Evolutionary conservation across 371 early-diverging fungal species (phyloP), one percentile per base, ranked within the genome.

Genomic region (Dichotomocladium elegans): DNA sequence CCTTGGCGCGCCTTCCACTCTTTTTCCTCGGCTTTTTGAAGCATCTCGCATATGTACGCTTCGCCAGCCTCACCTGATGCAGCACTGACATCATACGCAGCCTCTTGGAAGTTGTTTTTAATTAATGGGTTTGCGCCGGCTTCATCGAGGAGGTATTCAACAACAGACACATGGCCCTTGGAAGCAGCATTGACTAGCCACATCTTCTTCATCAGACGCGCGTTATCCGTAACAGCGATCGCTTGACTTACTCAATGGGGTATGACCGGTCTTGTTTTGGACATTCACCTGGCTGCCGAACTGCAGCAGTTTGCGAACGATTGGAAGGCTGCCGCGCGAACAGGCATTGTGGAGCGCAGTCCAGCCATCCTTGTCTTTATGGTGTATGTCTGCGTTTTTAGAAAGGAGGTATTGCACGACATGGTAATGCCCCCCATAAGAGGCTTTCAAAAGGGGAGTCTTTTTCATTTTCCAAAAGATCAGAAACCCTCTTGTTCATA

Each of bases 271-370:
- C 29, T 67, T 71, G 64, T 77, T 87, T 47, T 73, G 70, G 15
- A 76, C 77, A 64, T 88, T 77, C 5, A 87, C 77, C 29, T 72
- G 69, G 3, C 82, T 83, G 2, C 76, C 79, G n/a, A 68, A 63
- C 37, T 81, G 79, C 22, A 85, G 55, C 14, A 89, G 68, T 43
- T 75, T 62, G 14, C 80, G 74, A 0, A 83, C 85, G 41, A 88
- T 70, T 7, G 80, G 72, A 8, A 82, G 60, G 51, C 77, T 76
- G 3, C 88, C 89, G 29, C 72, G 66, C 8, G 85, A 72, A 34
- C 81, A 80, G n/a, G 89, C 87, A 62, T 89, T 90, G 68, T 92
- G 94, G 25, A 93, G 77, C 0, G 90, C 82, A 9, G 90, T 87
- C 92, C 92, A 93, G 0, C 92, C 92, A 52, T 92, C 91, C 51